Conservation (phyloP, 441 rosid species). For the Brassica balearica region DNA sequence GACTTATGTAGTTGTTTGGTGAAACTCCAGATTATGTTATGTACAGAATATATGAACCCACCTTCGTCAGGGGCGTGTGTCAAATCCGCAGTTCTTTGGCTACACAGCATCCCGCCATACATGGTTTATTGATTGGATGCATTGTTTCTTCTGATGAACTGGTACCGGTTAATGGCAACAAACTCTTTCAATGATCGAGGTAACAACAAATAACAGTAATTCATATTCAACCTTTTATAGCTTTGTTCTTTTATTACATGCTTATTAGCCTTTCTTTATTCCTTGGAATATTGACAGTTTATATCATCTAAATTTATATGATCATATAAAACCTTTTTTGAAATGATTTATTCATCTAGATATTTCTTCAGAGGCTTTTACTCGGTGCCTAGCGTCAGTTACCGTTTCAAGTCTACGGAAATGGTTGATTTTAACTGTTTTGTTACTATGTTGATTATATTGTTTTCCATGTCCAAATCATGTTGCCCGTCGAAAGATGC, state of each 20-base stretch:
- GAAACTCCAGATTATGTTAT: neutral
- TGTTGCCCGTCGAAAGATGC: neutral
- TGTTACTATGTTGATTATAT: slow-evolving; percentile 11
- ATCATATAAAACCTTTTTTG: neutral
- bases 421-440: slow-evolving; percentile 15
- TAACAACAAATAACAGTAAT: neutral
- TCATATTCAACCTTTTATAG: neutral
- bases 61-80: too few species aligned
- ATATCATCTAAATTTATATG: too few species aligned
- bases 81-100: too few species aligned
- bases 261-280: slow-evolving; percentile 2
- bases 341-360: slow-evolving; percentile 1
- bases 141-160: too few species aligned
- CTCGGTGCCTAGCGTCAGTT: neutral
- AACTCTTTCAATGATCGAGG: neutral
- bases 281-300: slow-evolving; percentile 1
- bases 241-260: neutral
- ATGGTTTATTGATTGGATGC: neutral
- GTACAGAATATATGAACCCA: neutral
- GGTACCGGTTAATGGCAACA: neutral
- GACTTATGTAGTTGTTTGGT: too few species aligned
- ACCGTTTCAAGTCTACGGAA: slow-evolving; percentile 10
- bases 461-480: neutral
- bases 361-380: slow-evolving; percentile 21
- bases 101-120: neutral